phyloP scores from a whole-genome alignment of 2,329 filamentous ascomycete genomes.

The Colletotrichum chlorophyti region DNA sequence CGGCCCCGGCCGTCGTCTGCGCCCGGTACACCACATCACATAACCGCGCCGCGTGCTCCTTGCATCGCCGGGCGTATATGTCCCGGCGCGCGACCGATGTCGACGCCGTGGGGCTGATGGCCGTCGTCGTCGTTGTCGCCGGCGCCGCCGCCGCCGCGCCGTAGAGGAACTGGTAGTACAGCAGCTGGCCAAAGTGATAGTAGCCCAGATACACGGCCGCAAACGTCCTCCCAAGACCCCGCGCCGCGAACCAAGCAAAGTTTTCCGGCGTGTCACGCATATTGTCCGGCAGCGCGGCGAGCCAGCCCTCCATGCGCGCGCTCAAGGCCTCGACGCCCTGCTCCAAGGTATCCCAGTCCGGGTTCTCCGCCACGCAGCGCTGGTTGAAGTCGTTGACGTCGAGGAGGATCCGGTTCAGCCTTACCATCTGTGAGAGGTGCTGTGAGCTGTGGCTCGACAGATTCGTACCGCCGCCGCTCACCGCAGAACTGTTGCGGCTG shows the following conservation, averaged over 20 bases:
- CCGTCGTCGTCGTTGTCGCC: constrained; percentile 30
- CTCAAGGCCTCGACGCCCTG: constrained; percentile 38
- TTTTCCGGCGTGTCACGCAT: constrained; percentile 48
- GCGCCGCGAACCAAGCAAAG: constrained; percentile 40
- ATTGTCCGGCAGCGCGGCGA: constrained; percentile 39
- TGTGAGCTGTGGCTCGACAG: constrained; percentile 30
- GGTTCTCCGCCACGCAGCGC: constrained; percentile 35
- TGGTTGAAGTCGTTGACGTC: constrained; percentile 48
- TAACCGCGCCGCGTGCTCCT: constrained; percentile 44
- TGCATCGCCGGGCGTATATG: constrained; percentile 46
- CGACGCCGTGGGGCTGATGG: constrained; percentile 19
- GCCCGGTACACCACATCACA: constrained; percentile 49
- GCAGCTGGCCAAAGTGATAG: constrained; percentile 52
- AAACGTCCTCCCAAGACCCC: constrained; percentile 49
- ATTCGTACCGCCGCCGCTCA: not conserved
- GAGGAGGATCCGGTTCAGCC: constrained; percentile 41
- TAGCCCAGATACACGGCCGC: constrained; percentile 53
- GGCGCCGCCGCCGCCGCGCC: too few relatives aligned
- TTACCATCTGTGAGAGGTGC: constrained; percentile 38
- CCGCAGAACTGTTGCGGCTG: not conserved
- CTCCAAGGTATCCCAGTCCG: constrained; percentile 37
- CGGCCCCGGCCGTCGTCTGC: constrained; percentile 41
- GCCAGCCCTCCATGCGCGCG: constrained; percentile 42
- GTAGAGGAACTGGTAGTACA: constrained; percentile 53
- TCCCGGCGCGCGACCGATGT: constrained; percentile 32